Base-by-base conservation (phyloP, 2,329 filamentous ascomycete genomes). In the Hortaea werneckii region DNA sequence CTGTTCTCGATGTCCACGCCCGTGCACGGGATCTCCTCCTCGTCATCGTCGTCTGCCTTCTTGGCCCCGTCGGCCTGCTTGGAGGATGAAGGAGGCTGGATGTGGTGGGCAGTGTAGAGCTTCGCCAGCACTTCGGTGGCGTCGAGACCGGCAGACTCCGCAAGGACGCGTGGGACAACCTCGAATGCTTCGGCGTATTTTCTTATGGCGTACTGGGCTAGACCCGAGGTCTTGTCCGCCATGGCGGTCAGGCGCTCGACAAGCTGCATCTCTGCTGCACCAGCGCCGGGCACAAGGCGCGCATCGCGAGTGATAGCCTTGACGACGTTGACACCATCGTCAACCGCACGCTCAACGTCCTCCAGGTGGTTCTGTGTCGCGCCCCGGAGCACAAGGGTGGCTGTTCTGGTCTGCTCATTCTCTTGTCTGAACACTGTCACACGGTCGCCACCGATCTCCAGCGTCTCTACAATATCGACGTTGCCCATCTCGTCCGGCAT, bases 401-500 rank as follows among this genome's bases (percentile, higher is more conserved):
- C 87, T 43, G 92, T 98, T 60, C 89, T 80, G 42, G 94, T 96
- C 45, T 82, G 78, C 59, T 95, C 87, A 62, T 87, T 82, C 67
- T 98, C 92, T 75, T 98, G 92, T 60, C 94, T 79, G 79, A 98
- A 98, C 48, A 98, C 90, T 37, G 92, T 98, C 48, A 98, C 94
- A 51, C 92, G 85, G 73, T 98, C 92, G 58, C 92, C 92, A 54
- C 92, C 92, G 65, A 98, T 96, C 70, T 98, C 92, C 39, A 94
- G 77, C 1, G 94, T 96, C 77, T 98, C 92, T 29, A 98, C 92
- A 47, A 98, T 69, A 65, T 98, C 92, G 53, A 98, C 81, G 58
- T 71, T 84, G 54, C 92, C 92, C 89, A 95, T 96, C 76, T 98
- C 92, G 58, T 98, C 92, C n/a, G 94, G 92, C 92, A 98, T 98